Conservation (phyloP, 352 stramenopile genomes). For the Globisporangium solare region DNA sequence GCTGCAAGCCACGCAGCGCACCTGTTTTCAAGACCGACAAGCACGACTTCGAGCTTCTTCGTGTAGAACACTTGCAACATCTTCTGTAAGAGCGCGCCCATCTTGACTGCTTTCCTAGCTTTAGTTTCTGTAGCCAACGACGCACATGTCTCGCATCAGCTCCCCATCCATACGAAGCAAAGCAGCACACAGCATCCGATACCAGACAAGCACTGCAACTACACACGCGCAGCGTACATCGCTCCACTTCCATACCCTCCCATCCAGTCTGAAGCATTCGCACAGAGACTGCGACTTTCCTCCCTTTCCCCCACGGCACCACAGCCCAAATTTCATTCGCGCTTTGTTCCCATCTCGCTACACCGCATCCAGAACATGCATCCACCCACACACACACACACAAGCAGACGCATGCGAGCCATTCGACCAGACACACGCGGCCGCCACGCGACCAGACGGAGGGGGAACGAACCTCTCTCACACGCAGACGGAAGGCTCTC, state of each 20-base stretch:
- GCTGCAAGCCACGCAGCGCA: constrained; percentile 46
- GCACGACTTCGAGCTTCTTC: constrained; percentile 96
- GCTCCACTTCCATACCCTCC: too few species aligned
- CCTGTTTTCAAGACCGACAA: constrained; percentile 97
- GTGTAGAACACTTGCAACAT: constrained; percentile 96
- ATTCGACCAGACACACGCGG: background rate
- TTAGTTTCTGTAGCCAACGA: background rate
- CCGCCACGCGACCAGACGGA: background rate
- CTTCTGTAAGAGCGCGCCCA: constrained; percentile 92
- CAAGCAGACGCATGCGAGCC: too few species aligned
- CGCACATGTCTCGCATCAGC: too few species aligned
- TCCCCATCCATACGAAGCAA: too few species aligned
- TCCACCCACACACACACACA: background rate
- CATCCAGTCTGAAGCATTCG: too few species aligned
- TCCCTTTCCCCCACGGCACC: background rate
- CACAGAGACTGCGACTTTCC: background rate
- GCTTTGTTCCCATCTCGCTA: too few species aligned
- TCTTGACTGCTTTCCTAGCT: constrained; percentile 27
- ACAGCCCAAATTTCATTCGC: background rate
- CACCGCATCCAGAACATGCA: background rate
- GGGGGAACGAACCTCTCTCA: background rate
- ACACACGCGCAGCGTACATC: too few species aligned
- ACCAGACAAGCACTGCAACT: too few species aligned
- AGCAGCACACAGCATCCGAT: too few species aligned
- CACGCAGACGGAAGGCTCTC: background rate